Evolutionary conservation across 805 yeast genomes (phyloP).

Genomic region (Blastobotrys mokoenaii): DNA sequence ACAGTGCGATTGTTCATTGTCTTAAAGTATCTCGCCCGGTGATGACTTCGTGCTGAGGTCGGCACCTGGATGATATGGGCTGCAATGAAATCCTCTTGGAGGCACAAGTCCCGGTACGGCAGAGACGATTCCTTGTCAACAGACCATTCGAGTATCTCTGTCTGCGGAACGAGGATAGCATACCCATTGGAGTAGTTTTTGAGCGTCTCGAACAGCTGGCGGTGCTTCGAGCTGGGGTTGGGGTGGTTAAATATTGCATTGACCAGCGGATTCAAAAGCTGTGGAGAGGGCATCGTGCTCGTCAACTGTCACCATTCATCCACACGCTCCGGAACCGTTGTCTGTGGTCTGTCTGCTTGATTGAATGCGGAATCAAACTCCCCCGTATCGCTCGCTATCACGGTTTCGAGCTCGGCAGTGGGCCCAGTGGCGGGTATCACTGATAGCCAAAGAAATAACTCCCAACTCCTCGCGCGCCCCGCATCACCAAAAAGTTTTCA

Average conservation of each 20-base stretch:
- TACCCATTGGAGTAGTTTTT: slow-evolving; percentile 39
- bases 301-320: too few relatives aligned
- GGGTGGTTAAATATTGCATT: slow-evolving; percentile 63
- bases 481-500: background rate
- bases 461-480: background rate
- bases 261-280: slow-evolving; percentile 47
- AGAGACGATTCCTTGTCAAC: slow-evolving; percentile 33
- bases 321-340: too few relatives aligned
- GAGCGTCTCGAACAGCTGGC: slow-evolving; percentile 22
- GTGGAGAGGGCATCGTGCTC: too few relatives aligned
- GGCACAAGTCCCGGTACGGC: slow-evolving; percentile 45
- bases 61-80: slow-evolving; percentile 49
- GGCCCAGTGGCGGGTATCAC: too few relatives aligned
- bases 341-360: too few relatives aligned
- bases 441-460: too few relatives aligned
- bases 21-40: slow-evolving; percentile 19
- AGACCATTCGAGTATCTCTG: slow-evolving; percentile 36
- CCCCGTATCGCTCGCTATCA: too few relatives aligned
- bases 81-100: slow-evolving; percentile 49
- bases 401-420: too few relatives aligned
- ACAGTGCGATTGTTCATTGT: slow-evolving; percentile 38
- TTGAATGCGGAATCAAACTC: too few relatives aligned
- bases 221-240: slow-evolving; percentile 28
- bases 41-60: slow-evolving; percentile 15
- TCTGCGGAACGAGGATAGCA: slow-evolving; percentile 57